Base-by-base conservation (phyloP, 345 rosid species). In the Pugionium cornutum region DNA sequence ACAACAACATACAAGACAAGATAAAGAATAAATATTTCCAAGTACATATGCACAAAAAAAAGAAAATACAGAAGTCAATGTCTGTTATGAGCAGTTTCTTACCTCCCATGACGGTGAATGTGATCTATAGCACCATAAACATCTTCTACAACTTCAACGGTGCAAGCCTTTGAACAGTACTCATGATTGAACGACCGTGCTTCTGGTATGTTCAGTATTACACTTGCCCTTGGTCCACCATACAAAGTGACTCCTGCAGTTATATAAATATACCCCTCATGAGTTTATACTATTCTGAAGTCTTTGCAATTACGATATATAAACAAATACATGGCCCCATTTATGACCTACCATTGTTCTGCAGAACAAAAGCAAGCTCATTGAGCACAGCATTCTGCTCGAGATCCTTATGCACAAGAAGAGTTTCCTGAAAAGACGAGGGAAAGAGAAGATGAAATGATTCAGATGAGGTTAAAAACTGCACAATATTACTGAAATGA, bases 51-150 rank as follows among this genome's bases (percentile, higher is more conserved):
- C 37, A 18, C 37, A 18, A 18, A 18, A 0, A 18, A 18, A 67
- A 29, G 44, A n/a, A 0, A 5, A n/a, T 53, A 29, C 34, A 48
- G 7, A 42, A 34, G 9, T 42, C 47, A 28, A 10, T 6, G 53
- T 30, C 39, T 43, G 45, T 35, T 62, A 26, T 46, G 10, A 33
- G 3, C 28, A 30, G 43, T 37, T 5, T 26, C 37, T 28, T 75
- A 79, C 99, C 99, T 95, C 77, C 99, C 99, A 81, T 95, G 83
- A 66, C 70, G 68, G 74, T 95, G 95, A 66, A 91, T 95, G 65
- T 95, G 99, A 70, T 83, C 79, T 54, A 95, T 83, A 59, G 99
- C 96, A 60, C 78, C 84, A 68, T 77, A 39, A 32, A 91, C 91
- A 35, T 95, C 95, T 52, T 95, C 88, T 41, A 91, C 96, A 68